Base-by-base conservation (phyloP, 768 basidiomycete genomes). In the Suillus paluster region DNA sequence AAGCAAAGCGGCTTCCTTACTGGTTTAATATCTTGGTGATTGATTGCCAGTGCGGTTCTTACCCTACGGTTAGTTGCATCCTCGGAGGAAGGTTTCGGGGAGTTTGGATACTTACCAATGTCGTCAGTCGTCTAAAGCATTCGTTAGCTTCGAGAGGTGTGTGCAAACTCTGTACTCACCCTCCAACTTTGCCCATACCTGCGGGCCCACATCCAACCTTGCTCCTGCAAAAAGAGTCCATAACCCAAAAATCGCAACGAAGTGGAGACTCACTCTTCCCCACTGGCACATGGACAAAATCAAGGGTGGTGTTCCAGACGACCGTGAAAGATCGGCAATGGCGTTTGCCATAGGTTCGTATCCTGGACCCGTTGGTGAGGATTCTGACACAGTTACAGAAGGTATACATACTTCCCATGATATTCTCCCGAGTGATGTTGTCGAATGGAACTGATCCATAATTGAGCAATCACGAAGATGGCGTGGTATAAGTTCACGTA, bases 201-300 rank as follows among this genome's bases (percentile, higher is more conserved):
- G 63, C 72, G 79, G 2, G 84, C 88, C 88, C 88, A 89, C 5
- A 83, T 60, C 87, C 86, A 88, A 0, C 85, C 84, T 75, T 87
- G 82, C 67, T 83, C 77, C 84, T 87, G 63, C n/a, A 60, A 49
- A 34, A 57, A 58, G 53, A 7, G 34, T 46, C 17, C n/a, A 44
- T 65, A 69, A 50, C 5, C n/a, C 11, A 48, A 23, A 38, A 42
- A 53, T 2, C n/a, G 27, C 5, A 1, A 41, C 30, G 39, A 12
- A n/a, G 17, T 25, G 9, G 15, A 34, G 68, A 15, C 80, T 68
- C 70, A 89, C 88, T 67, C 81, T 75, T 50, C 88, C 88, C 88
- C 88, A 90, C 67, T 89, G 80, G 70, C 88, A 90, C 19, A 90
- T 68, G 19, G 87, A 88, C 63, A 86, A 79, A 42, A 87, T 70